Conservation (phyloP, 768 basidiomycete species). For the Pleurotus pulmonarius region DNA sequence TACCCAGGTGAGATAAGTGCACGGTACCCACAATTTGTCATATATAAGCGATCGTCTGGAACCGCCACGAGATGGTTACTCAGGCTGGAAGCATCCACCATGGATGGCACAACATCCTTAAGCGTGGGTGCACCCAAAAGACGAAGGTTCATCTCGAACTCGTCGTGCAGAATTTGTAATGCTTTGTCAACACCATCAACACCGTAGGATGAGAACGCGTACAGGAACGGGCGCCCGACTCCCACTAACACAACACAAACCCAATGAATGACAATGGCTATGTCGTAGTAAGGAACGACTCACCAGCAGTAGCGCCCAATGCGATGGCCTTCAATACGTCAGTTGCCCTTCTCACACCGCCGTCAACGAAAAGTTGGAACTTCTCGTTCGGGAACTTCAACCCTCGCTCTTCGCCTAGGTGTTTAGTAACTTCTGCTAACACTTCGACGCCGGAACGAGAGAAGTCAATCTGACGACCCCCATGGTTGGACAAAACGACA, state of each 20-base stretch:
- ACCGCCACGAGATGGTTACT: constrained; percentile 61
- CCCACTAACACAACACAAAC: constrained; percentile 45
- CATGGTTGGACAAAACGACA: constrained; percentile 85
- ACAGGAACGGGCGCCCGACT: constrained; percentile 82
- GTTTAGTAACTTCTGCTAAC: constrained; percentile 78
- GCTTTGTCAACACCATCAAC: constrained; percentile 82
- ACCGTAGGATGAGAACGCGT: constrained; percentile 88
- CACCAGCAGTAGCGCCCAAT: constrained; percentile 84
- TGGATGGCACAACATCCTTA: constrained; percentile 75
- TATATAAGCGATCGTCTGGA: constrained; percentile 72
- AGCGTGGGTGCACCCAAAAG: constrained; percentile 82
- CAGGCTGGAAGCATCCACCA: constrained; percentile 84
- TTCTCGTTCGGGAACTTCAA: constrained; percentile 66
- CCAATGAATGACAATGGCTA: not conserved
- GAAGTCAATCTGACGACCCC: constrained; percentile 75
- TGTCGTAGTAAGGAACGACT: constrained; percentile 7
- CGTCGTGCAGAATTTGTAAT: constrained; percentile 78
- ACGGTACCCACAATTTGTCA: constrained; percentile 68
- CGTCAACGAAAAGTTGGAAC: constrained; percentile 89
- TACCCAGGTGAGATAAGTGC: no score
- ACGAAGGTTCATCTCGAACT: constrained; percentile 98
- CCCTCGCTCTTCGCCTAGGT: constrained; percentile 59
- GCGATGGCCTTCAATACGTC: constrained; percentile 89
- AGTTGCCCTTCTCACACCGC: constrained; percentile 89
- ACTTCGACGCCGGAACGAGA: constrained; percentile 87